Evolutionary conservation across 805 yeast genomes (phyloP).

Genomic region (Suhomyces tanzawaensis): DNA sequence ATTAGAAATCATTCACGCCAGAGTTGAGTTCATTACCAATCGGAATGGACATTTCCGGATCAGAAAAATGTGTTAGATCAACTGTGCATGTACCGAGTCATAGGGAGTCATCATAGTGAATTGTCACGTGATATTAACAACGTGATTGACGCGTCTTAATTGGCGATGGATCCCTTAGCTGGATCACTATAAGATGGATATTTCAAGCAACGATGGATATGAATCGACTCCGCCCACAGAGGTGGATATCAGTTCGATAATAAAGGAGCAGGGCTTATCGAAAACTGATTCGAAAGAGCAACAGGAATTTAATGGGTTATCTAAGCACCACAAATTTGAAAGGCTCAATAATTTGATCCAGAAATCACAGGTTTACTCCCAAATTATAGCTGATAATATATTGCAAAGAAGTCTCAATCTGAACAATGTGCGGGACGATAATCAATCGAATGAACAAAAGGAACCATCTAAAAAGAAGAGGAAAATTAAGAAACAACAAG

Average conservation of each 20-base stretch:
- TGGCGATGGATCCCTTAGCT: too few species aligned
- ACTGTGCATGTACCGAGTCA: too few species aligned
- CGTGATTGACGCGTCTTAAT: too few species aligned
- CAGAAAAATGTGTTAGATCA: too few species aligned
- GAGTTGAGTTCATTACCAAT: too few species aligned
- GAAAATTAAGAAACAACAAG: conserved; percentile 31
- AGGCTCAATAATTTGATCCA: conserved; percentile 75
- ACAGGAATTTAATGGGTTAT: conserved; percentile 41
- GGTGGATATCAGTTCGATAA: conserved; percentile 5
- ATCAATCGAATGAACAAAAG: conserved; percentile 21
- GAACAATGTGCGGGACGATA: conserved; percentile 14
- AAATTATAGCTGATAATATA: conserved; percentile 79
- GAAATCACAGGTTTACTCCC: conserved; percentile 82
- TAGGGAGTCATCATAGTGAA: too few species aligned
- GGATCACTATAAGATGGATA: not conserved
- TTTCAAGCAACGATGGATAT: not conserved
- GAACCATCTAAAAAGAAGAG: conserved; percentile 10
- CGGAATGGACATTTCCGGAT: too few species aligned
- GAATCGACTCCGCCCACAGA: conserved; percentile 1
- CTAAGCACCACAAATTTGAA: conserved; percentile 57
- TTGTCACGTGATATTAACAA: too few species aligned
- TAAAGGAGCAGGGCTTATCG: conserved; percentile 1
- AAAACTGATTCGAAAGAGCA: conserved; percentile 26
- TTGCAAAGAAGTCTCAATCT: conserved; percentile 44
- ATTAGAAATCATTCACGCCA: too few species aligned